Base-by-base conservation (phyloP, 2,329 filamentous ascomycete species). In the Calonectria fujianensis region DNA sequence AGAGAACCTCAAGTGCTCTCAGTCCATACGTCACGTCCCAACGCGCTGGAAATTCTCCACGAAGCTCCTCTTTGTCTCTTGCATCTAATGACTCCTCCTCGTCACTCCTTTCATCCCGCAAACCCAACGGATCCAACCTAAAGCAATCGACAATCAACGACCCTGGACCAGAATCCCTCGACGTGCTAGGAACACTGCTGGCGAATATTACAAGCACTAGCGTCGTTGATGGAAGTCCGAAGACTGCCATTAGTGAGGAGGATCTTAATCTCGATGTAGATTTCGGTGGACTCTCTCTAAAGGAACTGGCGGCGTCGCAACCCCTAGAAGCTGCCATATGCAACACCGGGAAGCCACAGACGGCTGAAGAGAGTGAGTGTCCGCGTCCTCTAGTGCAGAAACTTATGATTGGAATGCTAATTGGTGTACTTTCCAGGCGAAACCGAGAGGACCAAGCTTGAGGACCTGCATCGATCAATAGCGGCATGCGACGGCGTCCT, bases 401-500 rank as follows among this genome's bases (percentile, higher is more conserved):
- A 4, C 24, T 18, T 14, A 11, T 4, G 18, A 59, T 39, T 7
- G 18, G 29, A n/a, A 66, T n/a, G 13, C 37, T 72, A 51, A 67
- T 24, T 14, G 16, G 32, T 20, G 27, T 24, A 16, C 4, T 50
- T 37, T 77, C 63, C 77, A 93, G 95, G 96, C 83, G 94, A 97
- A 84, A 91, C 90, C 77, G 95, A 98, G 78, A 95, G 94, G 84
- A 89, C 93, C 81, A 96, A 94, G 81, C 98, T 98, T 80, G 94
- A 98, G 84, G 95, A 97, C 72, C 89, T 99, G 52, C 97, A 98
- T 85, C 92, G 91, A 81, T 97, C 96, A 5, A 98, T 99, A 81
- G 86, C 89, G 83, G 94, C 95, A 66, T 99, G 96, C 86, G 97
- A 99, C 85, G 94, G 98, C 83, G 95, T 98, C 66, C 90, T 98